These are phyloP conservation scores for Solanum aculeatissimum DNA, from an alignment of 305 asterid genomes.

Conservation along the genomic window DNA sequence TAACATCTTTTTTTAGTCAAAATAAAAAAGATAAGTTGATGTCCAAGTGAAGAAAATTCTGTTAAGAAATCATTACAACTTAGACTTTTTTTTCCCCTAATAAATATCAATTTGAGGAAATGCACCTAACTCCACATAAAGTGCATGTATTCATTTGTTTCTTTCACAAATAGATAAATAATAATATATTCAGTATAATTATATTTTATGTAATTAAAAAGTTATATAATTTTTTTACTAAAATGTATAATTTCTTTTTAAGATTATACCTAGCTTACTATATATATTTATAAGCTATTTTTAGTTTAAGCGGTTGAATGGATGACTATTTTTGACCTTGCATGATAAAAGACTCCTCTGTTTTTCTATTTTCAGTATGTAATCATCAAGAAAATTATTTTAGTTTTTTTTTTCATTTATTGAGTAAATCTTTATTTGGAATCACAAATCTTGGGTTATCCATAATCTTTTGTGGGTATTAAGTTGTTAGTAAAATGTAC, in stretches of 20 bases:
- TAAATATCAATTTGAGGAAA: neutral
- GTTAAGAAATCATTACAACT: neutral
- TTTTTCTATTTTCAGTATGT: neutral
- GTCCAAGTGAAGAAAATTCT: neutral
- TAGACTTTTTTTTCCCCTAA: neutral
- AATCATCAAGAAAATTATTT: neutral
- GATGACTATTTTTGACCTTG: neutral
- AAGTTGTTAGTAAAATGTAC: neutral
- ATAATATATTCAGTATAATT: neutral
- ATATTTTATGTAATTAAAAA: neutral
- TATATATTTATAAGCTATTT: no score
- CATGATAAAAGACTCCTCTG: neutral
- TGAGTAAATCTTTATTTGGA: neutral
- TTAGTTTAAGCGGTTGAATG: neutral
- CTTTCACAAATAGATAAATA: rapidly evolving
- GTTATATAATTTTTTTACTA: neutral
- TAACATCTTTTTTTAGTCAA: neutral
- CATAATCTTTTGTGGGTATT: neutral
- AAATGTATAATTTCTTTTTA: no score
- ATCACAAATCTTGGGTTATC: neutral
- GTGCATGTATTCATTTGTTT: neutral
- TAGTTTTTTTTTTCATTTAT: neutral
- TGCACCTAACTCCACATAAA: neutral
- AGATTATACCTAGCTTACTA: no score
- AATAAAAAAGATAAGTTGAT: neutral